These are phyloP conservation scores for Talaromyces wortmannii DNA, from an alignment of 495 filamentous ascomycete species.

Conservation along the genomic window DNA sequence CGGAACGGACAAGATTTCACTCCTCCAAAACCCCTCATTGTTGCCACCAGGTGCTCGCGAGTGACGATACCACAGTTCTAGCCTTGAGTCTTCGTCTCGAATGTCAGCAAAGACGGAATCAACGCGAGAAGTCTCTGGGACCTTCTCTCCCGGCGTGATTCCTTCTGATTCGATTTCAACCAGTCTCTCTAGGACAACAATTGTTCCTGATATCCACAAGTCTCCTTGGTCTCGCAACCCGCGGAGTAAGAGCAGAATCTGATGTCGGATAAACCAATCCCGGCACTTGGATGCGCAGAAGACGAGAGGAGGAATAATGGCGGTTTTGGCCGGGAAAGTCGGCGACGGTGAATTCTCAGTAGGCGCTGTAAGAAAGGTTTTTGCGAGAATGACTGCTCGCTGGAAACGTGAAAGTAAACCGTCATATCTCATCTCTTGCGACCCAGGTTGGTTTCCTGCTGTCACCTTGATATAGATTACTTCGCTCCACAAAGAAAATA, in stretches of 20 bases:
- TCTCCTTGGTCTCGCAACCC: constrained; percentile 6
- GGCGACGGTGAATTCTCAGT: neutral
- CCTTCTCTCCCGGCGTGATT: neutral
- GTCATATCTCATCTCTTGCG: constrained; percentile 6
- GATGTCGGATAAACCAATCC: constrained; percentile 4
- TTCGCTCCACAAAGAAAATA: constrained; percentile 9
- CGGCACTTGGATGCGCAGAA: constrained; percentile 8
- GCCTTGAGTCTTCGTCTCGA: neutral
- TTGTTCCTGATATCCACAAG: constrained; percentile 2
- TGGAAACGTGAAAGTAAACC: constrained; percentile 4
- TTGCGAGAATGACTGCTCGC: constrained; percentile 1
- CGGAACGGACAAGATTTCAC: neutral
- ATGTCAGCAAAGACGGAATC: constrained; percentile 5
- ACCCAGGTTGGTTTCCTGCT: neutral
- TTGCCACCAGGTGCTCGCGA: neutral
- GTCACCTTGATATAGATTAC: constrained; percentile 4
- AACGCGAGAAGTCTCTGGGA: constrained; percentile 9
- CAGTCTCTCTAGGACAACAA: constrained; percentile 1
- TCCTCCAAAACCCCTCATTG: neutral
- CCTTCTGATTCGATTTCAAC: constrained; percentile 9
- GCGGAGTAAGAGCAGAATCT: constrained; percentile 4
- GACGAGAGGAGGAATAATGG: constrained; percentile 1
- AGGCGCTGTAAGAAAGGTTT: constrained; percentile 1
- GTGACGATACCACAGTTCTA: neutral
- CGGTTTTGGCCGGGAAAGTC: constrained; percentile 2